Base-by-base conservation (phyloP, 805 yeast genomes). In the Cyberlindnera americana region DNA sequence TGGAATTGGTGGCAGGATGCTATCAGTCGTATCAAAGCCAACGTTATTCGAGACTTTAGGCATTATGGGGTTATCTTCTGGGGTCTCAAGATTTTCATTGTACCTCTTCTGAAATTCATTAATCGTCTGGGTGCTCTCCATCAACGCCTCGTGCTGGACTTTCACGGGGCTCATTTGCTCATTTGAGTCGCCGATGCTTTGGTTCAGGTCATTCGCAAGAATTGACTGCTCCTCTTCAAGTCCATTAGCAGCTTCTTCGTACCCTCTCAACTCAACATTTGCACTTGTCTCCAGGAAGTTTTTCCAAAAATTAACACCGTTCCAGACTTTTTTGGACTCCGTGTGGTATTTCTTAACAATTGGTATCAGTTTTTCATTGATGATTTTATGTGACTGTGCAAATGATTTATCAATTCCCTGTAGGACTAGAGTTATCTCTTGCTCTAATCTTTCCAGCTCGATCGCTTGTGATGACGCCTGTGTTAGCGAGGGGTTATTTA, bases 371-470 rank as follows among this genome's bases (percentile, higher is more conserved):
- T 72, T 71, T 44, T 82, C 83, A 34, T 78, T 78, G 19, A 89
- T 77, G 24, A 81, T 72, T 33, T 78, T 71, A 56, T 83, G 86
- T 16, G 90, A 77, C 31, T 72, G 67, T 11, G 83, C 73, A 35
- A 88, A 69, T 53, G 86, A 82, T 34, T 78, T 72, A 62, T 88
- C 95, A 18, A 89, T 84, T 34, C 80, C 81, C 59, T 87, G 96
- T 34, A 89, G 63, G 6, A 80, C 76, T 38, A 83, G 59, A 0
- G 95, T 86, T 29, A 86, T 83, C 54, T 81, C 83, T 57, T 84
- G 95, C 53, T 88, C 95, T 31, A 86, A 59, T 50, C 76, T 69
- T 53, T 87, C 95, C 53, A 81, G 38, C 33, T 57, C 61, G 5
- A 48, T 45, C 3, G 60, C 52, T 35, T 57, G 60, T 6, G 48